Evolutionary conservation across 139 green algal species (phyloP), one percentile per base, ranked within the genome.

Genomic region (Yamagishiella unicocca): DNA sequence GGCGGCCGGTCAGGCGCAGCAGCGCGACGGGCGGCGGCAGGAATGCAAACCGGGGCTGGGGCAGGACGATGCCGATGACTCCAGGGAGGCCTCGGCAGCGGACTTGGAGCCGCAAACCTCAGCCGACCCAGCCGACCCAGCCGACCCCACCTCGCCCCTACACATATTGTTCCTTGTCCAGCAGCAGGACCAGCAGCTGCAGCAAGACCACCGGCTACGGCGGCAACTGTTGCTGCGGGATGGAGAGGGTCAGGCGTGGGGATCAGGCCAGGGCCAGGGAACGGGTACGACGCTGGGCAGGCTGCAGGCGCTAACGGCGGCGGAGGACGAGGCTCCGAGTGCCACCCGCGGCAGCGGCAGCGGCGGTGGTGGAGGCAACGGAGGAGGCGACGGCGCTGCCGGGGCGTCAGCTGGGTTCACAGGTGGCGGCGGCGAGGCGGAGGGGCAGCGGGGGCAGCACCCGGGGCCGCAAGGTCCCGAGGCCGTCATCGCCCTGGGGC

Each of bases 121-220:
- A n/a, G n/a, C n/a, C n/a, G n/a, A n/a, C n/a, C n/a, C n/a, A n/a
- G n/a, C 21, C 14, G 70, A 78, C 25, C 38, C 70, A 22, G 31
- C 38, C 9, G 68, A 54, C 35, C 68, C 68, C 68, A 9, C 37
- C 5, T 78, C 70, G 37, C 22, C 70, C 1, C 21, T 78, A 3
- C 37, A 78, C 25, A 21, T 78, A 17, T 40, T 78, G 8, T 78
- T 38, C 38, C 38, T 78, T 22, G 4, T 78, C 21, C 70, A 55
- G 70, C 70, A 31, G 38, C 70, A 78, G 42, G 70, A 78, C 27
- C 38, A 78, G 38, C 29, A 78, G 42, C 50, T 25, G 50, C 50
- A 58, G 50, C 50, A 58, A 58, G 14, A 58, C 50, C 50, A 58
- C 14, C 14, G 17, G 50, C 14, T 25, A 58, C 50, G 14, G 14